A percentile compares a stretch with the other conserved stretches of the same genome.
Evolutionary conservation across 2,329 filamentous ascomycete species (phyloP).

Genomic region (Colletotrichum filicis): DNA sequence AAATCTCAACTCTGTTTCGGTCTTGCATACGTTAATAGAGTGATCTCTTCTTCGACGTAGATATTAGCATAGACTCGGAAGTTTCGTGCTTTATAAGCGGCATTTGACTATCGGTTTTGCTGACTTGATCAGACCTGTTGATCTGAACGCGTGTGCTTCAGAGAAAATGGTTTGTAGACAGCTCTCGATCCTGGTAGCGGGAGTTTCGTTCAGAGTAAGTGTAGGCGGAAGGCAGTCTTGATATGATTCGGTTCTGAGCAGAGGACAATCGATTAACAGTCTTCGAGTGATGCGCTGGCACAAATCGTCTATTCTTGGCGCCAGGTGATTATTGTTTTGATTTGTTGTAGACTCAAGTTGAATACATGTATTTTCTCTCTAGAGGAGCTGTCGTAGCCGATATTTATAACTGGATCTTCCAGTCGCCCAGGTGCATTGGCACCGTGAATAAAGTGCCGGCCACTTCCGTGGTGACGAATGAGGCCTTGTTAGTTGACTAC

Average conservation of each 20-base stretch:
- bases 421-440: neutral
- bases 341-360: neutral
- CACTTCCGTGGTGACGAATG: neutral
- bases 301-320: neutral
- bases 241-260: neutral
- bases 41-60: conserved; percentile 38
- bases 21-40: conserved; percentile 45
- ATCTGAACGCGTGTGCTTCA: neutral
- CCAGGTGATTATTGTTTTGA: neutral
- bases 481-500: neutral
- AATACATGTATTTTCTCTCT: neutral
- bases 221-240: too few relatives aligned
- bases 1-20: conserved; percentile 44
- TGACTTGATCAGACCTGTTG: neutral
- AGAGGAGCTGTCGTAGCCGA: neutral
- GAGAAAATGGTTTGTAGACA: neutral
- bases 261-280: neutral
- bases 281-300: neutral
- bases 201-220: neutral
- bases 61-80: neutral
- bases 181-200: too few relatives aligned
- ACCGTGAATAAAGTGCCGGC: neutral
- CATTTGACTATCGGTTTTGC: neutral
- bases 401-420: neutral
- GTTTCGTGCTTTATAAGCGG: neutral